Percentiles rank a stretch among this genome's conserved stretches.
phyloP scores from a whole-genome alignment of 768 basidiomycete genomes.

The Arthromyces matolae region DNA sequence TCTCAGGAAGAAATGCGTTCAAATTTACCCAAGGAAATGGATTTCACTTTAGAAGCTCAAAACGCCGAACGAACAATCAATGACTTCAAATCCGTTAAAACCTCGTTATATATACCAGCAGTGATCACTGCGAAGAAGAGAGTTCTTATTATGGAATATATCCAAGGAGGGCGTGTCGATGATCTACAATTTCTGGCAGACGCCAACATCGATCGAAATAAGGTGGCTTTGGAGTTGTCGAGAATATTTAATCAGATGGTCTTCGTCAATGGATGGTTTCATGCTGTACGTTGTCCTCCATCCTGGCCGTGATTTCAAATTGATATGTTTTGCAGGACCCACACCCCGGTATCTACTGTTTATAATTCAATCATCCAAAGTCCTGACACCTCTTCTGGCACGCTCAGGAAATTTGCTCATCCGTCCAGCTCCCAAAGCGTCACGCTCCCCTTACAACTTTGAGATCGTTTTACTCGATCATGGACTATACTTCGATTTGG shows the following conservation, averaged over 20 bases:
- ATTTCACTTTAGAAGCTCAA: slow-evolving; percentile 85
- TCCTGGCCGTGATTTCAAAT: background rate
- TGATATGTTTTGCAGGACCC: slow-evolving; percentile 56
- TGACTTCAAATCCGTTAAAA: slow-evolving; percentile 68
- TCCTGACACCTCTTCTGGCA: too few relatives aligned
- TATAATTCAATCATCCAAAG: background rate
- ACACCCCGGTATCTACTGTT: slow-evolving; percentile 77
- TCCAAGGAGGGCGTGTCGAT: slow-evolving; percentile 85
- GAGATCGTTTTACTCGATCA: slow-evolving; percentile 95
- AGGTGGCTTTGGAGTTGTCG: slow-evolving; percentile 86
- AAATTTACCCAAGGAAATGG: slow-evolving; percentile 90
- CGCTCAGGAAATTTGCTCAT: slow-evolving; percentile 83
- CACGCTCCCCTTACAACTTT: slow-evolving; percentile 87
- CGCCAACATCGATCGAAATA: slow-evolving; percentile 87
- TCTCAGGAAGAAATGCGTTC: slow-evolving; percentile 89
- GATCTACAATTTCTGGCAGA: slow-evolving; percentile 79
- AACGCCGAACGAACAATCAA: slow-evolving; percentile 71
- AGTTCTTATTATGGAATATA: slow-evolving; percentile 93
- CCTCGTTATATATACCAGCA: slow-evolving; percentile 85
- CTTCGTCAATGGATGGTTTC: slow-evolving; percentile 89
- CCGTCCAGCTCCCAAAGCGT: slow-evolving; percentile 57
- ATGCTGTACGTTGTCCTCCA: slow-evolving; percentile 50
- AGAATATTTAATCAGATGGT: slow-evolving; percentile 95
- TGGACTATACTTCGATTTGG: slow-evolving; percentile 90
- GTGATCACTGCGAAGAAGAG: slow-evolving; percentile 79